Conservation (phyloP, 2,329 filamentous ascomycete species). For the Raffaelea albimanens region DNA sequence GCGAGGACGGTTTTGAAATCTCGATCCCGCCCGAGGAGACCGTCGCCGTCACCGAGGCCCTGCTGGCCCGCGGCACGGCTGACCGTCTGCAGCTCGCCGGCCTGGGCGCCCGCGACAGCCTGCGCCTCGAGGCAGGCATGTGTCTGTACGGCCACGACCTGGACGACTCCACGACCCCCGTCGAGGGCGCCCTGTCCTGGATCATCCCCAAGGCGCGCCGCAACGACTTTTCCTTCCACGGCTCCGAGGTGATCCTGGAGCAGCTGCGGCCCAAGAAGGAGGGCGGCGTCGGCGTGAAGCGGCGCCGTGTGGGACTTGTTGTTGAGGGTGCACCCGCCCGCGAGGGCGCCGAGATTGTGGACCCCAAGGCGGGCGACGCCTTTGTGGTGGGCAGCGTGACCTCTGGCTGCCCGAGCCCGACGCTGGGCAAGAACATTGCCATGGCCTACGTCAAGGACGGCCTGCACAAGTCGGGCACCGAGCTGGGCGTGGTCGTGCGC, state of each 20-base stretch:
- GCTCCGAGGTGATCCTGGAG: constrained; percentile 64
- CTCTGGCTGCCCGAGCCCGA: constrained; percentile 82
- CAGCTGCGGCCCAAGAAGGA: constrained; percentile 68
- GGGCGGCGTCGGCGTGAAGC: constrained; percentile 58
- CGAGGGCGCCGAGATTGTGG: constrained; percentile 74
- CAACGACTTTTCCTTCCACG: constrained; percentile 63
- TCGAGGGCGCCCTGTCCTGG: constrained; percentile 57
- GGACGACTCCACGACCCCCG: constrained; percentile 60
- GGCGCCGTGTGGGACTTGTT: constrained; percentile 71
- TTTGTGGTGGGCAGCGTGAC: constrained; percentile 75
- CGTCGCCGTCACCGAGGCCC: constrained; percentile 55
- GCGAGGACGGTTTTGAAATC: constrained; percentile 97
- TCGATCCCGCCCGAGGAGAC: constrained; percentile 64
- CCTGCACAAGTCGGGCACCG: constrained; percentile 73
- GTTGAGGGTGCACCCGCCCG: constrained; percentile 82
- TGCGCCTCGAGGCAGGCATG: constrained; percentile 94
- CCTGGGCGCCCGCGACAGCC: constrained; percentile 80
- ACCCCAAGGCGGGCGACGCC: constrained; percentile 40
- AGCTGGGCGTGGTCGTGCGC: constrained; percentile 67
- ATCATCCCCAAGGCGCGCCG: constrained; percentile 74
- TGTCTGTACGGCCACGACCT: constrained; percentile 99
- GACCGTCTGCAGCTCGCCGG: constrained; percentile 68
- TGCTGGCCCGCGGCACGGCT: constrained; percentile 55
- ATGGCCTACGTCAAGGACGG: constrained; percentile 88
- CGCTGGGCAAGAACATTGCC: constrained; percentile 80